phyloP scores from a whole-genome alignment of 2,329 filamentous ascomycete species.

The Phyllachora maydis region DNA sequence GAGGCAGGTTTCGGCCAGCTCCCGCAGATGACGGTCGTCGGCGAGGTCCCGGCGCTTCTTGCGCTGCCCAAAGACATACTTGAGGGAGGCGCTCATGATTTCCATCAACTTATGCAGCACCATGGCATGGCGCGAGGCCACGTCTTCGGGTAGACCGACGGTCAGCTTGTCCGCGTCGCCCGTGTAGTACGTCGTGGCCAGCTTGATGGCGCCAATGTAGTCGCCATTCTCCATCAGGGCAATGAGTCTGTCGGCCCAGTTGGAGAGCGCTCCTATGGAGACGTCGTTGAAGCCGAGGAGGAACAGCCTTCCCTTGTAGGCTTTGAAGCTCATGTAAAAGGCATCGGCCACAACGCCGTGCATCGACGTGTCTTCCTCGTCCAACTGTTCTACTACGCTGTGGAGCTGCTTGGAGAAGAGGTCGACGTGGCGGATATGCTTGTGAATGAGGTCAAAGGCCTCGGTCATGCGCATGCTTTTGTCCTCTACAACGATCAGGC shows the following conservation, averaged over 20 bases:
- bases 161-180: conserved; percentile 88
- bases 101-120: conserved; percentile 80
- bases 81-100: conserved; percentile 81
- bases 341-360: conserved; percentile 94
- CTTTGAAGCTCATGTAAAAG: conserved; percentile 92
- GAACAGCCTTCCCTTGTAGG: conserved; percentile 88
- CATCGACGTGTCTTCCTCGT: conserved; percentile 74
- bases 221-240: conserved; percentile 95
- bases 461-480: conserved; percentile 78
- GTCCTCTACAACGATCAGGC: conserved; percentile 83
- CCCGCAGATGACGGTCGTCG: conserved; percentile 42
- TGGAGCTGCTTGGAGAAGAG: conserved; percentile 78
- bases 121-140: conserved; percentile 52
- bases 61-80: conserved; percentile 61
- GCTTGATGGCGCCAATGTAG: conserved; percentile 73
- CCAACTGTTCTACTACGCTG: conserved; percentile 65
- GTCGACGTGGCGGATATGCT: conserved; percentile 81
- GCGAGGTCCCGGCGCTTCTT: conserved; percentile 22
- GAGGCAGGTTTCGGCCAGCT: conserved; percentile 70
- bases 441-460: conserved; percentile 77
- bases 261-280: conserved; percentile 77
- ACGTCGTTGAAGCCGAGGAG: conserved; percentile 86
- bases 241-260: conserved; percentile 88
- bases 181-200: conserved; percentile 82
- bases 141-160: conserved; percentile 77